Conservation (phyloP, 106 monocot genomes). For the Dendrobium catenatum region DNA sequence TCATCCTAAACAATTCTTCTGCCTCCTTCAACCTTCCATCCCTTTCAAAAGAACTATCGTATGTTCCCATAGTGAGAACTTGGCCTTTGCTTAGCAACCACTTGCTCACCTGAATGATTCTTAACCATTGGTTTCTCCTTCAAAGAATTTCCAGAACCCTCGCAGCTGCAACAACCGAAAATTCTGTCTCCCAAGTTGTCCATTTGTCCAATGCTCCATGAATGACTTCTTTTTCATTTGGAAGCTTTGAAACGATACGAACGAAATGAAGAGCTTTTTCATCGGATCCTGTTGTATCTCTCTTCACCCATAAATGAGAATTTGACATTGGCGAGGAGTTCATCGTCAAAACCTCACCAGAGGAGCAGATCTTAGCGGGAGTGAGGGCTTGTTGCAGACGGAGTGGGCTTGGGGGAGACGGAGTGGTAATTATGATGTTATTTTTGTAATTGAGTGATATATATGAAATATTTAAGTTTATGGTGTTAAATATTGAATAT, state of each 20-base stretch:
- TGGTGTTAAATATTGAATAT: too few species aligned
- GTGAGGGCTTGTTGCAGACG: too few species aligned
- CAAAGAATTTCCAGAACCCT: constrained; percentile 79
- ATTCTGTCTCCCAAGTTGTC: constrained; percentile 86
- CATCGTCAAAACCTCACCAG: too few species aligned
- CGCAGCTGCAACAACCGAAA: constrained; percentile 81
- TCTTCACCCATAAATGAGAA: constrained; percentile 83
- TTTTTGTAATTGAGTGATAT: too few species aligned
- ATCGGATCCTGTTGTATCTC: constrained; percentile 70
- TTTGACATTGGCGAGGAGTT: not conserved
- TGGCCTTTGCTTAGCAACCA: constrained; percentile 96
- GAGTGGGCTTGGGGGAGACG: too few species aligned
- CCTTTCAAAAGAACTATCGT: too few species aligned
- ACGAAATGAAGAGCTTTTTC: constrained; percentile 85
- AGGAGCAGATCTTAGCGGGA: too few species aligned
- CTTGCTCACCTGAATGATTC: constrained; percentile 84
- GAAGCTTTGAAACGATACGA: constrained; percentile 57
- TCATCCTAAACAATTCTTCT: too few species aligned
- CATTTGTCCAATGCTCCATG: constrained; percentile 77
- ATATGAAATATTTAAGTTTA: too few species aligned
- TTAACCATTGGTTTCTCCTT: constrained; percentile 52
- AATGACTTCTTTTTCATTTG: constrained; percentile 69
- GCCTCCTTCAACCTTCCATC: too few species aligned
- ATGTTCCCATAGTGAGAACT: constrained; percentile 3
- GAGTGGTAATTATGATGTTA: too few species aligned